A percentile compares a stretch with the other conserved stretches of the same genome.
Conservation (phyloP, 2,329 filamentous ascomycete species). For the Sarocladiaceae sp. region DNA sequence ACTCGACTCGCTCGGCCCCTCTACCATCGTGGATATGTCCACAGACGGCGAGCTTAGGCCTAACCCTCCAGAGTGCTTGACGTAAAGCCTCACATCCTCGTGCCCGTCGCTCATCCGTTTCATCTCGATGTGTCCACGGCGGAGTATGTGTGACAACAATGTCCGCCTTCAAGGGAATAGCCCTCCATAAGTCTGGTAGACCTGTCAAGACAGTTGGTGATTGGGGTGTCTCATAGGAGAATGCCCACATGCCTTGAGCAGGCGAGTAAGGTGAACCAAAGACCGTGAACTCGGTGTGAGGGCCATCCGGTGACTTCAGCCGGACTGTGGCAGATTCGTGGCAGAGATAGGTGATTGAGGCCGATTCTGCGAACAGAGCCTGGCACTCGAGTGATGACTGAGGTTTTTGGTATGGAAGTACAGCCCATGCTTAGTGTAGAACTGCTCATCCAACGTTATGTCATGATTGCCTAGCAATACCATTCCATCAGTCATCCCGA, state of each 20-base stretch:
- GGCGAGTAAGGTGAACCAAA: conserved; percentile 70
- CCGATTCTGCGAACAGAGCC: conserved; percentile 47
- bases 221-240: conserved; percentile 49
- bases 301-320: conserved; percentile 49
- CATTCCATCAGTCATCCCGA: neutral
- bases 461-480: conserved; percentile 74
- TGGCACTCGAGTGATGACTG: conserved; percentile 52
- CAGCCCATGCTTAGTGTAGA: conserved; percentile 49
- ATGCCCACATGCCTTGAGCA: conserved; percentile 57
- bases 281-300: conserved; percentile 57
- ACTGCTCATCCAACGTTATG: conserved; percentile 62
- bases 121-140: conserved; percentile 55
- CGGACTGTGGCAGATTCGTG: conserved; percentile 52
- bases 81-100: conserved; percentile 59
- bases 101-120: conserved; percentile 29
- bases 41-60: conserved; percentile 63
- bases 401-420: conserved; percentile 51
- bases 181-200: conserved; percentile 51
- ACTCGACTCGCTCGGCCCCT: conserved; percentile 58
- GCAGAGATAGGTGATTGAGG: conserved; percentile 59
- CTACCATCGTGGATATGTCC: conserved; percentile 69
- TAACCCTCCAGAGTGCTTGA: conserved; percentile 52
- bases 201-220: conserved; percentile 15
- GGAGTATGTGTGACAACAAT: conserved; percentile 71
- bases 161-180: conserved; percentile 58